Conservation (phyloP, 2,329 filamentous ascomycete genomes). For the Fusarium coicis region DNA sequence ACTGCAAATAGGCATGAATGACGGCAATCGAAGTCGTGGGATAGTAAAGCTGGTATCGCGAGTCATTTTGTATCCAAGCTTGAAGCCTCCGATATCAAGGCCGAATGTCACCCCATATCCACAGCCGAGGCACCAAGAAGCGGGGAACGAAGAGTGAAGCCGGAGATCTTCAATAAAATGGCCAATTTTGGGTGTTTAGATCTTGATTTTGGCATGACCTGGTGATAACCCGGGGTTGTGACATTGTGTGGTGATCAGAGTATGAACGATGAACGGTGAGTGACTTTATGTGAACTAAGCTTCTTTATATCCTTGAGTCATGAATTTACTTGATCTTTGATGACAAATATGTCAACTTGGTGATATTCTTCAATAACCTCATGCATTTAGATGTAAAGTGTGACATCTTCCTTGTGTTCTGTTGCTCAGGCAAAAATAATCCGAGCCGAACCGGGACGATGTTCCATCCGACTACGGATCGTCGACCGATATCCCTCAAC, state of each 20-base stretch:
- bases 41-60: not conserved
- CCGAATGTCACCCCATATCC: not conserved
- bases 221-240: not conserved
- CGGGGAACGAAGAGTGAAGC: not conserved
- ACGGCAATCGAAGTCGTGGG: not conserved
- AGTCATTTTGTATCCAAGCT: not conserved
- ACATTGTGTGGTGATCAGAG: too few relatives aligned
- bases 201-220: not conserved
- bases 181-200: not conserved
- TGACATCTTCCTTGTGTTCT: not conserved
- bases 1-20: not conserved
- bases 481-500: not conserved
- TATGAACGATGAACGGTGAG: not conserved
- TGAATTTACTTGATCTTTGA: not conserved
- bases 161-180: not conserved
- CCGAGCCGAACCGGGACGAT: not conserved
- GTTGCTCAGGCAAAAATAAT: not conserved
- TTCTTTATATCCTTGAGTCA: not conserved
- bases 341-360: too few relatives aligned
- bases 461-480: not conserved
- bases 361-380: too few relatives aligned
- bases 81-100: not conserved
- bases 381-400: not conserved
- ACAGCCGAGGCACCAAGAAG: not conserved
- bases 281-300: not conserved